These are phyloP conservation scores for Hirschfeldia incana DNA, from an alignment of 345 rosid genomes.

Conservation along the genomic window DNA sequence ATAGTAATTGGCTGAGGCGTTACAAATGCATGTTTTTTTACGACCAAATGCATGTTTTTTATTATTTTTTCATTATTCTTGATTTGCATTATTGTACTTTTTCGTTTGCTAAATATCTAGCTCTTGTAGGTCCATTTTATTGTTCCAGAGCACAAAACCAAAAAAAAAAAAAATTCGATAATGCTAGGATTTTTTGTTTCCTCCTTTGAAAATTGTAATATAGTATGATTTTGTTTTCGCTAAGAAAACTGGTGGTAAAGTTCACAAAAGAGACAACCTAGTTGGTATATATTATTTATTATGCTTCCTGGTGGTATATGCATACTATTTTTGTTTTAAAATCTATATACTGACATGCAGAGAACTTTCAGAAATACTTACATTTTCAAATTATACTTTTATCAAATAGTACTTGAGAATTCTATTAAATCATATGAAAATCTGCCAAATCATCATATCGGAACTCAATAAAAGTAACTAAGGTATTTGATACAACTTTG, in stretches of 20 bases:
- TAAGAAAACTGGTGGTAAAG: not conserved
- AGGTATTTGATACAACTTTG: conserved; percentile 18
- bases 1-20: not conserved
- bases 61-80: not conserved
- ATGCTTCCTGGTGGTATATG: not conserved
- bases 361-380: not conserved
- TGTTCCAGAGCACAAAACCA: not conserved
- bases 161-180: not conserved
- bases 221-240: not conserved
- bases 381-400: not conserved
- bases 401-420: not conserved
- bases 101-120: not conserved
- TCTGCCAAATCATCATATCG: not conserved
- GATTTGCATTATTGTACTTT: not conserved
- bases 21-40: not conserved
- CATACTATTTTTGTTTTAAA: not conserved
- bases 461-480: conserved; percentile 9
- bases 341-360: not conserved
- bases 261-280: not conserved
- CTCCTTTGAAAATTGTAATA: not conserved
- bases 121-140: not conserved
- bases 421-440: not conserved
- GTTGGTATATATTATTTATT: not conserved
- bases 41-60: not conserved
- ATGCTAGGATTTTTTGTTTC: not conserved